Evolutionary conservation across 345 rosid genomes (phyloP).

Genomic region (Heritiera littoralis): DNA sequence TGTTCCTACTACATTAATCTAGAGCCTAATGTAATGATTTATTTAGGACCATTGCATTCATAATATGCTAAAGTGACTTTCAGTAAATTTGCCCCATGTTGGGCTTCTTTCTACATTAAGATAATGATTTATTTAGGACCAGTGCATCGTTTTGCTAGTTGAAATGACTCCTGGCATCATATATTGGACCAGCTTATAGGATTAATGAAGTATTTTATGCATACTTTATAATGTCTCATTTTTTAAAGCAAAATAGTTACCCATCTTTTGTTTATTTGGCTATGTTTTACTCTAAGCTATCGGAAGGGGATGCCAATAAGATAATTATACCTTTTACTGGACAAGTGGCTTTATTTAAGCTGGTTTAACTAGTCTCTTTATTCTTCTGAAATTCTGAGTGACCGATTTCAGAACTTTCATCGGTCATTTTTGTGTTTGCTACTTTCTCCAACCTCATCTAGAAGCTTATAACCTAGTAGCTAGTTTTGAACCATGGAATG

Average conservation of each 20-base stretch:
- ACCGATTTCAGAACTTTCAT: background rate
- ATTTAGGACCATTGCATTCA: background rate
- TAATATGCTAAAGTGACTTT: background rate
- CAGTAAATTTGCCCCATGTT: background rate
- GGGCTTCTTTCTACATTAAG: background rate
- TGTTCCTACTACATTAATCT: background rate
- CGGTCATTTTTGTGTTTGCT: background rate
- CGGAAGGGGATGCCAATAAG: background rate
- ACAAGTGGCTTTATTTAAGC: background rate
- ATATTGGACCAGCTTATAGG: background rate
- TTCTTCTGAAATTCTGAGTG: background rate
- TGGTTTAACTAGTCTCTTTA: background rate
- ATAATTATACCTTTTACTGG: background rate
- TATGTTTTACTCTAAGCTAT: background rate
- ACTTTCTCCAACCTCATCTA: background rate
- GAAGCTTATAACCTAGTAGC: background rate
- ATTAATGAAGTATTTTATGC: background rate
- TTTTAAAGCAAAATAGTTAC: background rate
- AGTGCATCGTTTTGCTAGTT: background rate
- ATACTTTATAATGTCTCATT: background rate
- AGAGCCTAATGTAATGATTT: background rate
- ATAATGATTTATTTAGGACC: too few species aligned
- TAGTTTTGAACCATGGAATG: background rate
- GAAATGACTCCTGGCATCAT: background rate
- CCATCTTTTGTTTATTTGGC: background rate